These are phyloP conservation scores for Cystofilobasidium capitatum DNA, from an alignment of 768 basidiomycete species.

Conservation along the genomic window DNA sequence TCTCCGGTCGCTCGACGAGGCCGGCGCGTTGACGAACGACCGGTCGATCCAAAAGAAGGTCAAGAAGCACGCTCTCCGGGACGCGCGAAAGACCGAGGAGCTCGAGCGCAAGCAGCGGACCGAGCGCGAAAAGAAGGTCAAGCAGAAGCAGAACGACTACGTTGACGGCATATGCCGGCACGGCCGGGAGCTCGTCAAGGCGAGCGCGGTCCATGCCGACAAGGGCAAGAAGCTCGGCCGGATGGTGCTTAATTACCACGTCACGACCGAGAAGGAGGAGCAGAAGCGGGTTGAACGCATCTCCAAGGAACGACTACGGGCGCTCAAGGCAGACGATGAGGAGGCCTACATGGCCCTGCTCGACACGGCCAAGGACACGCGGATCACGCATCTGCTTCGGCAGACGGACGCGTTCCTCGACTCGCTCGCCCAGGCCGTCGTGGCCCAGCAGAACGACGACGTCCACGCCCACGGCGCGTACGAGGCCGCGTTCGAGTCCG, in stretches of 20 bases:
- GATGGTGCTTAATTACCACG: slow-evolving; percentile 72
- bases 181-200: slow-evolving; percentile 58
- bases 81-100: slow-evolving; percentile 79
- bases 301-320: slow-evolving; percentile 94
- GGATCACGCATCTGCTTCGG: slow-evolving; percentile 87
- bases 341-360: slow-evolving; percentile 99
- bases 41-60: slow-evolving; percentile 80
- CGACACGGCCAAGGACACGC: slow-evolving; percentile 96
- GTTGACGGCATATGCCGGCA: slow-evolving; percentile 76
- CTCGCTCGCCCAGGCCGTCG: slow-evolving; percentile 84
- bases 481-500: slow-evolving; percentile 37
- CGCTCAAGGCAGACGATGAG: slow-evolving; percentile 94
- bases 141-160: slow-evolving; percentile 93
- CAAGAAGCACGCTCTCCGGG: slow-evolving; percentile 75
- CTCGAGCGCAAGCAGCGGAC: slow-evolving; percentile 81
- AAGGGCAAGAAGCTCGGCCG: slow-evolving; percentile 60
- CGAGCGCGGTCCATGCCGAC: slow-evolving; percentile 43
- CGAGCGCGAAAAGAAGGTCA: slow-evolving; percentile 86
- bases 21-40: slow-evolving; percentile 79
- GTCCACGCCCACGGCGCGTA: slow-evolving; percentile 33
- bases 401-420: slow-evolving; percentile 95
- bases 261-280: slow-evolving; percentile 90
- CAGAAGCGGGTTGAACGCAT: slow-evolving; percentile 92
- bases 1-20: slow-evolving; percentile 76
- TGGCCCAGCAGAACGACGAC: slow-evolving; percentile 75